Evolutionary conservation across 257 asterid species (phyloP).

Genomic region (Solanum chaucha): DNA sequence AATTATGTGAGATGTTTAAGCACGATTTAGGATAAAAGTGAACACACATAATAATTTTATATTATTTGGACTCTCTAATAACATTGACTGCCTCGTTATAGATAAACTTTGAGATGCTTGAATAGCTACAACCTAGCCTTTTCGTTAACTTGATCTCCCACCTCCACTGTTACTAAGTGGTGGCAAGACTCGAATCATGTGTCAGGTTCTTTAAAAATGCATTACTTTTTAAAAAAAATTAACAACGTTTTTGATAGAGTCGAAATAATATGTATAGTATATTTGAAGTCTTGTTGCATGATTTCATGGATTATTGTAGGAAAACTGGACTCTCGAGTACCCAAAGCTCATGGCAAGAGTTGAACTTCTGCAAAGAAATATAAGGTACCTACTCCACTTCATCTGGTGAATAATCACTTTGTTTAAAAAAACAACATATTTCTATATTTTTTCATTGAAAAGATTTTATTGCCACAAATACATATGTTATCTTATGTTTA

Average conservation of each 20-base stretch:
- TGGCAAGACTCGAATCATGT: too few species aligned
- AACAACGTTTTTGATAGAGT: background rate
- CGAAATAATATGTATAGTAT: background rate
- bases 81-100: background rate
- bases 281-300: background rate
- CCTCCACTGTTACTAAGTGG: background rate
- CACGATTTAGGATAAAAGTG: background rate
- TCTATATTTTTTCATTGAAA: background rate
- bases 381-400: conserved; percentile 29
- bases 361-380: conserved; percentile 54
- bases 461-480: background rate
- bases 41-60: background rate
- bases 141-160: background rate
- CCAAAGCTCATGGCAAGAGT: conserved; percentile 55
- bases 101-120: background rate
- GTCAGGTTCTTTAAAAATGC: background rate
- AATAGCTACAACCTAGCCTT: too few species aligned
- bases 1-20: background rate
- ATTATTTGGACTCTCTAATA: background rate
- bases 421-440: background rate
- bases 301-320: conserved; percentile 21
- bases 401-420: background rate
- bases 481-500: background rate
- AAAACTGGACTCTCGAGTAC: conserved; percentile 34
- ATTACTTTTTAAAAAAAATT: too few species aligned